Evolutionary conservation across 176 grass and related monocot species (phyloP).

Genomic region (Avena eriantha): DNA sequence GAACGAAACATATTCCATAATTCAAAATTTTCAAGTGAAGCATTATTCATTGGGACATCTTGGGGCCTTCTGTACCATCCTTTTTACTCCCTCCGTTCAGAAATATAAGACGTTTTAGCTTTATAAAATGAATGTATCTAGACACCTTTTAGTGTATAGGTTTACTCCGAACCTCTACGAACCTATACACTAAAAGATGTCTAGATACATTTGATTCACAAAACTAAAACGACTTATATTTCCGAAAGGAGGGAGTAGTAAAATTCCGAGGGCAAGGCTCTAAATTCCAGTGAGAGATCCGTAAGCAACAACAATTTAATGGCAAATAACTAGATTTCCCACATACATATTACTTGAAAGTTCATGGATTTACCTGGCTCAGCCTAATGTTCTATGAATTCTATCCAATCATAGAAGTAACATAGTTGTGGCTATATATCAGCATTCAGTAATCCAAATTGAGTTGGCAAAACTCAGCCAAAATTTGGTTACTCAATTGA

Average conservation of each 20-base stretch:
- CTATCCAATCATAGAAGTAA: slow-evolving; percentile 28
- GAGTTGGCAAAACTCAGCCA: neutral
- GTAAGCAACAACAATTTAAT: neutral
- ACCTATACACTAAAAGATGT: too few relatives aligned
- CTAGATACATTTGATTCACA: too few relatives aligned
- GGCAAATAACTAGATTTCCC: neutral
- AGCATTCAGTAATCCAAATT: slow-evolving; percentile 11
- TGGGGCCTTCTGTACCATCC: neutral
- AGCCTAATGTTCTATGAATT: neutral
- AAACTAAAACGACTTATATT: too few relatives aligned
- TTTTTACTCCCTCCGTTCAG: too few relatives aligned
- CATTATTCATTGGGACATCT: neutral
- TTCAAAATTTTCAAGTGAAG: neutral
- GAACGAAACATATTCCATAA: neutral
- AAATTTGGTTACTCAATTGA: neutral
- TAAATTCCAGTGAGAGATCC: neutral
- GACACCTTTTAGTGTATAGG: too few relatives aligned
- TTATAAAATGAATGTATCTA: too few relatives aligned
- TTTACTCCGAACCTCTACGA: too few relatives aligned
- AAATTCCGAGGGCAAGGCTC: neutral
- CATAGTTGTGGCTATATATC: neutral
- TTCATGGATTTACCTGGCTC: neutral
- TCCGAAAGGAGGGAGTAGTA: too few relatives aligned
- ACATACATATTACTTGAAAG: neutral
- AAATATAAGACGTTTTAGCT: too few relatives aligned